Evolutionary conservation across 2,329 filamentous ascomycete species (phyloP).

Genomic region (Cladosporium sp.): DNA sequence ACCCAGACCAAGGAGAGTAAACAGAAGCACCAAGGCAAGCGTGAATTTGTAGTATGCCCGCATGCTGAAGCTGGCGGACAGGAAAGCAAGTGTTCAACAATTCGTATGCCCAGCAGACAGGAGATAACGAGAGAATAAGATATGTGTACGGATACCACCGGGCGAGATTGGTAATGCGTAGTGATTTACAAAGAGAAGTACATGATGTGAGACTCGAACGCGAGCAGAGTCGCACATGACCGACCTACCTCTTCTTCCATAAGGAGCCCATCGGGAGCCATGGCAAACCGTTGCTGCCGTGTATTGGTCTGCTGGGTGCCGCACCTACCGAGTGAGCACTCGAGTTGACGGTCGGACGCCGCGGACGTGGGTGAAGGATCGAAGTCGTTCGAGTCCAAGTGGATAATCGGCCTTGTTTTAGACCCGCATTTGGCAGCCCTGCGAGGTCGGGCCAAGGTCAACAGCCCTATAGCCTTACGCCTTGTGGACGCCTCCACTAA

Average conservation of each 20-base stretch:
- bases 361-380: not conserved
- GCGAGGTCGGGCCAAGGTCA: not conserved
- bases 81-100: not conserved
- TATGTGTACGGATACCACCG: not conserved
- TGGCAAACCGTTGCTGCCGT: not conserved
- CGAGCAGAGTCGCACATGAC: not conserved
- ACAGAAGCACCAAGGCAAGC: not conserved
- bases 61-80: too few relatives aligned
- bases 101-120: not conserved
- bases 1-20: not conserved
- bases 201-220: not conserved
- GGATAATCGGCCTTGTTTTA: too few relatives aligned
- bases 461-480: not conserved
- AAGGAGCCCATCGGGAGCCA: not conserved
- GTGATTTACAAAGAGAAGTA: not conserved
- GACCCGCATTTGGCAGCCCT: too few relatives aligned
- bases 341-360: not conserved
- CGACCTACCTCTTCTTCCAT: too few relatives aligned
- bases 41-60: not conserved
- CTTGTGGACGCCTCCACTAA: not conserved
- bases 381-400: not conserved
- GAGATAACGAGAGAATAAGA: not conserved
- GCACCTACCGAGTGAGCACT: not conserved
- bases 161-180: not conserved
- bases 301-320: not conserved